Evolutionary conservation across 2,329 filamentous ascomycete genomes (phyloP).

Genomic region (Dothidotthia symphoricarpi): DNA sequence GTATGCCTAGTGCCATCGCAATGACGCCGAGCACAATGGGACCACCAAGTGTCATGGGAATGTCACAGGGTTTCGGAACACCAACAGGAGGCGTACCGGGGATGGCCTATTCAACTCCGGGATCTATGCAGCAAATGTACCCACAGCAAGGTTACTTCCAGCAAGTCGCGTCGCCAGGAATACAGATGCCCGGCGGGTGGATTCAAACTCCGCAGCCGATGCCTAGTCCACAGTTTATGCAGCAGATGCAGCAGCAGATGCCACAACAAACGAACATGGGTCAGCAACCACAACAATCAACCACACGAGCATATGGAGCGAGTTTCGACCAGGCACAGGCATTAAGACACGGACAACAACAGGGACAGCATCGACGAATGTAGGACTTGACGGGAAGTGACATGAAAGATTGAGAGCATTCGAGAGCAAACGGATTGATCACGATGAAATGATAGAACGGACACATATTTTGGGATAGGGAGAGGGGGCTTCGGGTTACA

Average conservation of each 20-base stretch:
- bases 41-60: conserved; percentile 25
- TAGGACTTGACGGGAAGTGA: not conserved
- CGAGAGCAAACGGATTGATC: conserved; percentile 2
- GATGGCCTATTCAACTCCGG: conserved; percentile 32
- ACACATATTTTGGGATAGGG: too few species aligned
- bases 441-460: not conserved
- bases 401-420: not conserved
- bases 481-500: too few species aligned
- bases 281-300: conserved; percentile 18
- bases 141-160: conserved; percentile 33
- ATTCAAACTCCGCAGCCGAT: conserved; percentile 25
- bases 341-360: conserved; percentile 27
- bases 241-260: conserved; percentile 10
- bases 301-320: conserved; percentile 33
- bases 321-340: conserved; percentile 33
- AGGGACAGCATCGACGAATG: conserved; percentile 15
- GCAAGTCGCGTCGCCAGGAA: conserved; percentile 25
- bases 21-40: not conserved
- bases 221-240: conserved; percentile 29
- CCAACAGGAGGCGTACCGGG: conserved; percentile 17
- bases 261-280: conserved; percentile 7
- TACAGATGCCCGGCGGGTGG: conserved; percentile 31
- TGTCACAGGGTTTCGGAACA: conserved; percentile 8
- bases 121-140: conserved; percentile 30
- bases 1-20: not conserved